Evolutionary conservation across 768 basidiomycete species (phyloP), one percentile per base, ranked within the genome.

Genomic region (Daedaleopsis nitida): DNA sequence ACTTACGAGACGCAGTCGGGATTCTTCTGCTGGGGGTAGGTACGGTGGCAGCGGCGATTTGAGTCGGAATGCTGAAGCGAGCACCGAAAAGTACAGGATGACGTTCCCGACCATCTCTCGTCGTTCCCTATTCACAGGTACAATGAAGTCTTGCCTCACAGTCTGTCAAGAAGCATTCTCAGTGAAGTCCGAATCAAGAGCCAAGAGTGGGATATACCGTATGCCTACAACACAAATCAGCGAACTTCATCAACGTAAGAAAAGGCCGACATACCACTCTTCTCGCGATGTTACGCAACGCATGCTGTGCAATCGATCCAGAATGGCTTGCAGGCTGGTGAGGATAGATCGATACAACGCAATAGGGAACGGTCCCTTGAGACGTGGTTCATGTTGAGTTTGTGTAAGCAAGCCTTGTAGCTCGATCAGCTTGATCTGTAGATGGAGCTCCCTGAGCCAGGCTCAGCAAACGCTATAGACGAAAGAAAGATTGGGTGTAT

Each of bases 31-130:
- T 0, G 96, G 96, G 3, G 97, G 97, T 0, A 99, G 83, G 72
- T 95, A 98, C 0, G 97, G 94, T 0, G 97, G 95, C n/a, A 99
- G 78, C 1, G 97, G 97, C 6, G 93, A 87, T 69, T 96, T 96
- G 44, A 93, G 78, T 17, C 86, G 80, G 72, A 96, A 92, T 1
- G 89, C 88, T 1, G 90, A 84, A 4, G 92, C 85, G 34, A 96
- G 79, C 0, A 84, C 85, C 1, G 92, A 91, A 71, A 94, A 90
- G 72, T 88, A 94, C 11, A 99, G 83, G 59, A 98, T 90, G 62
- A 98, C 91, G 73, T 94, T 96, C 39, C 96, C 96, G 50, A 87
- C 93, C 92, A 99, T 93, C 71, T 97, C 96, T 3, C 90, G 86
- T 21, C 96, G 82, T 68, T 97, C 89, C 69, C 77, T 83, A 69